Evolutionary conservation across 192 early-diverging fungal genomes (phyloP), one percentile per base, ranked within the genome.

Genomic region (Radiomyces spectabilis): DNA sequence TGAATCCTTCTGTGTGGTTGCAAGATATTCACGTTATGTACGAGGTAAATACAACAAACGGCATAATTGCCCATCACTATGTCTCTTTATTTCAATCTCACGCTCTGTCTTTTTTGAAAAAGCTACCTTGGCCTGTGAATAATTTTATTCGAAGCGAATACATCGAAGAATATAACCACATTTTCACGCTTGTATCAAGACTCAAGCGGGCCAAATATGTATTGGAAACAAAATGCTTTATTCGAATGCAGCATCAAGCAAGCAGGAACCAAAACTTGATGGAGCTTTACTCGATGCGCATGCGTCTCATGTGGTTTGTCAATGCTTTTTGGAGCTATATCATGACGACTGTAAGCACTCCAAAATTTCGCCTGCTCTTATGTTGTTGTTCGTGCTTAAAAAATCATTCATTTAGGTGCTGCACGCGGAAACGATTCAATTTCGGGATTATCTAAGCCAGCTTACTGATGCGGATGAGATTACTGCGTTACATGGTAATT

Each of bases 221-320:
- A 12, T 44, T 72, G 40, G 70, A 72, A 38, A 34, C n/a, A 63
- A 4, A 42, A 64, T 3, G 38, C 66, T 9, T 50, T 72, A 26
- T 72, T 51, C 40, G 34, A 47, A 51, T 35, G 46, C 5, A 40
- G 39, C 27, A 13, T 31, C 19, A 50, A 15, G 15, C 27, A 53
- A 6, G 37, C 13, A 5, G 37, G 27, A 37, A 31, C 33, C 42
- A 33, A n/a, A 63, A 45, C 24, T 63, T 51, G 38, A 55, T 59
- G 22, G 29, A 49, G 12, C 69, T 68, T 53, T 72, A 72, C 60
- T 57, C 57, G 0, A 21, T 72, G 6, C 43, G 70, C 18, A 52
- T 69, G 45, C 57, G 63, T 4, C 51, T 72, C 7, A 53, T 72
- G 19, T 72, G 70, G 70, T 72, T 72, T 59, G 32, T 72, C 4